phyloP scores from a whole-genome alignment of 768 basidiomycete species.

The Boletus eberwhitei region DNA sequence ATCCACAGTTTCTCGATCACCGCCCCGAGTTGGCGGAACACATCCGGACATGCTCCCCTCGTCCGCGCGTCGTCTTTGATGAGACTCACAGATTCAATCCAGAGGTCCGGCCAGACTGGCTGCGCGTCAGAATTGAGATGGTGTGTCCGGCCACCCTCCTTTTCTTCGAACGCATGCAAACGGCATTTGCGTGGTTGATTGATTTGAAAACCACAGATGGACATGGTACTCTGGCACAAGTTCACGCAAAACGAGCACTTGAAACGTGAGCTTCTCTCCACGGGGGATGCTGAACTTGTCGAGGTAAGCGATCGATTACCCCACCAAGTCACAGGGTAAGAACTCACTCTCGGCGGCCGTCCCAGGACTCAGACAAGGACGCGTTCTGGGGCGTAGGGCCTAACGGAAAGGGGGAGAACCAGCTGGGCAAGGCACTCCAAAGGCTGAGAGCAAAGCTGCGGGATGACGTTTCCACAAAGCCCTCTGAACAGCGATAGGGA shows the following conservation, averaged over 20 bases:
- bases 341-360: conserved; percentile 17
- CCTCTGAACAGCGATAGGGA: conserved; percentile 16
- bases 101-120: conserved; percentile 35
- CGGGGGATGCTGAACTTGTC: conserved; percentile 37
- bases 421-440: conserved; percentile 40
- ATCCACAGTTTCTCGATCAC: conserved; percentile 32
- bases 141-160: conserved; percentile 8
- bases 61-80: conserved; percentile 33
- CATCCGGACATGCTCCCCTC: conserved; percentile 33
- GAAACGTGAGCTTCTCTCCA: conserved; percentile 34
- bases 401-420: conserved; percentile 37
- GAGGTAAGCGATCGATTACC: conserved; percentile 32
- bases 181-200: conserved; percentile 6
- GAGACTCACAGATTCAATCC: conserved; percentile 36
- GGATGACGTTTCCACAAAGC: conserved; percentile 17
- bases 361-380: conserved; percentile 32
- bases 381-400: conserved; percentile 42
- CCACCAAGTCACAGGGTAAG: background rate
- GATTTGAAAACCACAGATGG: conserved; percentile 30
- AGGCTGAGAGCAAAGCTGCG: conserved; percentile 35
- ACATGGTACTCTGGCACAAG: conserved; percentile 37
- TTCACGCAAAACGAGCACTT: conserved; percentile 40
- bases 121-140: conserved; percentile 33
- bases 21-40: conserved; percentile 35
- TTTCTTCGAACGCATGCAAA: conserved; percentile 14